These are phyloP conservation scores for Rutstroemia sp. DNA, from an alignment of 2,329 filamentous ascomycete species.

Conservation along the genomic window DNA sequence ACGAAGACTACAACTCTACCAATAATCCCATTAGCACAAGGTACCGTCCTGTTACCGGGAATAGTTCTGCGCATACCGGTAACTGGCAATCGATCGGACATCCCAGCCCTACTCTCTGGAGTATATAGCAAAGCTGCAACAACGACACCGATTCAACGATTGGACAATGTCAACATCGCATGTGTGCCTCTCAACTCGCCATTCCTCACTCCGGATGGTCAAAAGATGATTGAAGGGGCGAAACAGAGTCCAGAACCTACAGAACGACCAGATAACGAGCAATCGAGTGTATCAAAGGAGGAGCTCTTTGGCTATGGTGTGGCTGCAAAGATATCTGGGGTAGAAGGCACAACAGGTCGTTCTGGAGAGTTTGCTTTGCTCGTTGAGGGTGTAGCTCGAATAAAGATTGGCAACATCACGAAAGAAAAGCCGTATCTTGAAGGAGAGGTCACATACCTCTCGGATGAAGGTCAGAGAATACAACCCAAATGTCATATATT, in stretches of 20 bases:
- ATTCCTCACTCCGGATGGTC: slow-evolving; percentile 64
- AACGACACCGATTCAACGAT: slow-evolving; percentile 55
- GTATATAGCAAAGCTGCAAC: slow-evolving; percentile 71
- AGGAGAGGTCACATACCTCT: slow-evolving; percentile 64
- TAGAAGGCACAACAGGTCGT: slow-evolving; percentile 57
- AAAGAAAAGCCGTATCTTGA: slow-evolving; percentile 83
- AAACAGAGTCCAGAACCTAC: slow-evolving; percentile 34
- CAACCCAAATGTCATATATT: no score
- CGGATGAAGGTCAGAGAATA: slow-evolving; percentile 54
- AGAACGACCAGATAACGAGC: slow-evolving; percentile 40
- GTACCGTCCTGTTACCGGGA: slow-evolving; percentile 77
- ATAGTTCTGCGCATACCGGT: slow-evolving; percentile 80
- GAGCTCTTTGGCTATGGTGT: slow-evolving; percentile 82
- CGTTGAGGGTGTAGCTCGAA: slow-evolving; percentile 76
- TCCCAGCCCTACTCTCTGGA: slow-evolving; percentile 78
- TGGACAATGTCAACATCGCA: slow-evolving; percentile 68
- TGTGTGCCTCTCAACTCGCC: slow-evolving; percentile 81
- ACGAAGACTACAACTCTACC: slow-evolving; percentile 43
- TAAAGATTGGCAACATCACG: slow-evolving; percentile 65
- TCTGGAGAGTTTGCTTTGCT: slow-evolving; percentile 73
- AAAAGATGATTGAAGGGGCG: slow-evolving; percentile 63
- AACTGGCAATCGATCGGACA: slow-evolving; percentile 70
- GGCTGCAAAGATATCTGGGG: slow-evolving; percentile 68
- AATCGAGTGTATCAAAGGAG: slow-evolving; percentile 52
- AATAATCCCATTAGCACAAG: slow-evolving; percentile 74